Base-by-base conservation (phyloP, 192 early-diverging fungal genomes). In the Coemansia brasiliensis region DNA sequence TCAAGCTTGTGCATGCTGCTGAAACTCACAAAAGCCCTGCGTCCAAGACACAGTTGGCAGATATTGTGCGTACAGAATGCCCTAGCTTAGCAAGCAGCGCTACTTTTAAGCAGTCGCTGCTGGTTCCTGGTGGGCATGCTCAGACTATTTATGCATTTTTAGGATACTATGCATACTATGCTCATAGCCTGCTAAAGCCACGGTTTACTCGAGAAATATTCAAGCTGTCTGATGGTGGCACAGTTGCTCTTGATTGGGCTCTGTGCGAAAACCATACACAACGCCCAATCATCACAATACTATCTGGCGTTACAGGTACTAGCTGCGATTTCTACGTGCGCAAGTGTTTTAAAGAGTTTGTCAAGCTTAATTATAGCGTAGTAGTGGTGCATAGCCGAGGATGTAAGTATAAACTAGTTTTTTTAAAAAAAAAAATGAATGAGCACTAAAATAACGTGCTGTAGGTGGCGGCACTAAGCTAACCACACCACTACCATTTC, bases 251-350 rank as follows among this genome's bases (percentile, higher is more conserved):
- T 27, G 96, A 98, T 69, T 98, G 93, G 94, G 79, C 86, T 1
- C 88, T 88, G 8, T 71, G 80, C 9, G 42, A 80, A 5, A 58
- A 69, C 25, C 69, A 80, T 24, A 73, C 74, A 18, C 66, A 82
- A 42, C 83, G 84, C 7, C 93, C 93, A 1, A 90, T 87, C 22
- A 63, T 96, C 29, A 84, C 95, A 2, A 83, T 94, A 18, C 65
- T 92, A 5, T 94, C 96, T 53, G 94, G 96, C 13, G 78, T 98
- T 22, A 96, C 94, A 5, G 96, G 96, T 39, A 92, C 92, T 15
- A 92, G 88, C 46, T 86, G 90, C 77, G 94, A 96, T 60, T 86
- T 84, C 24, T 98, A 98, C 61, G 88, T 98, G 26, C 85, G 87
- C 16, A 84, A 84, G 18, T 65, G 95, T 53, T 83, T 91, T 44